Conservation (phyloP, 768 basidiomycete species). For the Suillus lakei region DNA sequence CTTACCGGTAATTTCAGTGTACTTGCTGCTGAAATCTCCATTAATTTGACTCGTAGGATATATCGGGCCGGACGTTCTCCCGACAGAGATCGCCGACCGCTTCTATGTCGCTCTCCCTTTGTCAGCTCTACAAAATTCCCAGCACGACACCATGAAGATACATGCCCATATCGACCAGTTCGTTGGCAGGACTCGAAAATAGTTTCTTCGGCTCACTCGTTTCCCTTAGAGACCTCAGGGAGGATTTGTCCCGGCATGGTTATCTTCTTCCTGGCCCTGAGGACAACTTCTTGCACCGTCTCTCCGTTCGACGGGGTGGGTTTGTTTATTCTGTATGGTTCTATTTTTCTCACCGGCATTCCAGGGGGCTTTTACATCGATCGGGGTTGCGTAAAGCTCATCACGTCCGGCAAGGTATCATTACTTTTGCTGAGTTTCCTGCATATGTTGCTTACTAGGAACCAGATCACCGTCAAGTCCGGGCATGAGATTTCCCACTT, state of each 20-base stretch:
- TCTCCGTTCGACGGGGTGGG: conserved; percentile 10
- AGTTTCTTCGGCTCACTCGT: not conserved
- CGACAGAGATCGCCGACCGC: conserved; percentile 17
- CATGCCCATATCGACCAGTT: conserved; percentile 13
- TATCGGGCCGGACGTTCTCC: conserved; percentile 13
- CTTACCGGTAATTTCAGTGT: conserved; percentile 8
- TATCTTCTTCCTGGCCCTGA: conserved; percentile 6
- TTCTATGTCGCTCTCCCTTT: conserved; percentile 15
- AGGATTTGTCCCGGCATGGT: not conserved
- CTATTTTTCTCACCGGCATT: not conserved
- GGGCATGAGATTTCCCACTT: conserved; percentile 7
- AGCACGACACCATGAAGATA: not conserved
- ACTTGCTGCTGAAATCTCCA: not conserved
- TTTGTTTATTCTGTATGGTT: not conserved
- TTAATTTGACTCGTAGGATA: conserved; percentile 7
- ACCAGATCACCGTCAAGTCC: conserved; percentile 11
- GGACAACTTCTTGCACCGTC: conserved; percentile 13
- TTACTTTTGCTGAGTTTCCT: not conserved
- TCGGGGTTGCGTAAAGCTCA: conserved; percentile 11
- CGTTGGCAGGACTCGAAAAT: not conserved
- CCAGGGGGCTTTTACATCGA: conserved; percentile 13
- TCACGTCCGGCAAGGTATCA: conserved; percentile 9
- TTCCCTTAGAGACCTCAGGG: conserved; percentile 5
- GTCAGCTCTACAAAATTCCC: conserved; percentile 2
- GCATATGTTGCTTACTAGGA: not conserved